Evolutionary conservation across 202 grass and related monocot genomes (phyloP), one percentile per base, ranked within the genome.

Genomic region (Brachypodium distachyon): DNA sequence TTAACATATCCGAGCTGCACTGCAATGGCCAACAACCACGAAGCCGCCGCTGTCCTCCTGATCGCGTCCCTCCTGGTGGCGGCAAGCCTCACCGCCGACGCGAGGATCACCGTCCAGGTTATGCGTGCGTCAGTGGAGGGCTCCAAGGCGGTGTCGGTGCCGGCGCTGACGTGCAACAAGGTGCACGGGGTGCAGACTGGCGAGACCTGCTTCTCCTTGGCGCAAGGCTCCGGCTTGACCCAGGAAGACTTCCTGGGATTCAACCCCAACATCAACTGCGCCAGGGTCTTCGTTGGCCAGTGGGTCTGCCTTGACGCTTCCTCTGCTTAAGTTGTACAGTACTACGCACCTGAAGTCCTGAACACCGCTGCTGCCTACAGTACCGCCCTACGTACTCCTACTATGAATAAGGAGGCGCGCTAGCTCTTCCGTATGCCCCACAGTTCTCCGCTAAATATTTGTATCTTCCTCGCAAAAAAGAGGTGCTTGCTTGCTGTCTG

Each of bases 251-350:
- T 91, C 58, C 74, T 83, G 6, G 11, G 8, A 8, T 81, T 87
- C 84, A 87, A 90, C 81, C 88, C 84, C 17, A 91, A 87, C 73
- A 76, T 91, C 77, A 62, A 84, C 77, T 87, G 89, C 59, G 12
- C 3, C 5, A 70, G 26, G 44, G 16, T 87, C 18, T 91, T 87
- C 69, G 33, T 91, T 4, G 89, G 81, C 23, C 85, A 87, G 60
- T 91, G 89, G 89, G 52, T 91, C 31, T 91, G 89, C 73, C 50
- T 87, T 32, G 27, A 64, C 0, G 84, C 74, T 10, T 13, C 40
- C 9, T 12, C 77, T 31, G 61, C 51, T 9, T 86, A 47, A 81
- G 9, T 2, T 6, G 26, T 3, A n/a, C 8, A 21, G 5, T 10
- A 23, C 3, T 52, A 7, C 19, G n/a, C 49, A 52, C 55, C 28